Conservation (phyloP, 2,329 filamentous ascomycete genomes). For the Cercospora janseana region DNA sequence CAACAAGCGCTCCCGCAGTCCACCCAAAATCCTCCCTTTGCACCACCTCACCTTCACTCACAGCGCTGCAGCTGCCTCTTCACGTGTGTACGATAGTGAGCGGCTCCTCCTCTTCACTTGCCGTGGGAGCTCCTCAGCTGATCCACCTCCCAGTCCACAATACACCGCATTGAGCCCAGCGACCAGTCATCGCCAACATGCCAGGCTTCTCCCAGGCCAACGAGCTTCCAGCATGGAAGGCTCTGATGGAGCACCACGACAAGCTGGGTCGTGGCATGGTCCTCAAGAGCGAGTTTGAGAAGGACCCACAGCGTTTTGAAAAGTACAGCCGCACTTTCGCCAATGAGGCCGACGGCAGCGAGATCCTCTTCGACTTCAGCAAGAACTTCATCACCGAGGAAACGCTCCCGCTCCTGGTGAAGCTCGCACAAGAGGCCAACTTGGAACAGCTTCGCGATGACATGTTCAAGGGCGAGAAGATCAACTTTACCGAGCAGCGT, state of each 20-base stretch:
- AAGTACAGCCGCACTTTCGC: slow-evolving; percentile 86
- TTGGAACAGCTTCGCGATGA: slow-evolving; percentile 91
- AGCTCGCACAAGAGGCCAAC: slow-evolving; percentile 87
- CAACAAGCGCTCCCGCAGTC: slow-evolving; percentile 6
- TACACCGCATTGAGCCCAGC: slow-evolving; percentile 10
- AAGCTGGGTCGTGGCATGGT: slow-evolving; percentile 83
- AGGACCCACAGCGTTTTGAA: slow-evolving; percentile 82
- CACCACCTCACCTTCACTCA: not conserved
- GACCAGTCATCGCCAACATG: slow-evolving; percentile 40
- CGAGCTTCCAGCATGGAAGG: slow-evolving; percentile 77
- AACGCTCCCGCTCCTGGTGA: slow-evolving; percentile 79
- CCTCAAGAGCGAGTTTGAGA: slow-evolving; percentile 87
- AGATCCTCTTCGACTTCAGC: slow-evolving; percentile 97
- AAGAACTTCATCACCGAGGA: slow-evolving; percentile 98
- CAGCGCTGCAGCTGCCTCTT: not conserved
- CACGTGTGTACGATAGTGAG: not conserved
- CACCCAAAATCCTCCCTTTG: not conserved
- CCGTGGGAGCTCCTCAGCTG: not conserved
- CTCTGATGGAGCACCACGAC: slow-evolving; percentile 88
- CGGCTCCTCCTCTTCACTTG: not conserved
- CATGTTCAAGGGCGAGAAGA: slow-evolving; percentile 97
- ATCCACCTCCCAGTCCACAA: not conserved
- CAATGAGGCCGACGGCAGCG: slow-evolving; percentile 72
- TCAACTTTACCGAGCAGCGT: slow-evolving; percentile 97
- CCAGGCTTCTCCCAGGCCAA: slow-evolving; percentile 76